Percentiles rank a stretch among this genome's conserved stretches.
phyloP scores from a whole-genome alignment of 2,329 filamentous ascomycete species.

The Hymenoscyphus scutula region DNA sequence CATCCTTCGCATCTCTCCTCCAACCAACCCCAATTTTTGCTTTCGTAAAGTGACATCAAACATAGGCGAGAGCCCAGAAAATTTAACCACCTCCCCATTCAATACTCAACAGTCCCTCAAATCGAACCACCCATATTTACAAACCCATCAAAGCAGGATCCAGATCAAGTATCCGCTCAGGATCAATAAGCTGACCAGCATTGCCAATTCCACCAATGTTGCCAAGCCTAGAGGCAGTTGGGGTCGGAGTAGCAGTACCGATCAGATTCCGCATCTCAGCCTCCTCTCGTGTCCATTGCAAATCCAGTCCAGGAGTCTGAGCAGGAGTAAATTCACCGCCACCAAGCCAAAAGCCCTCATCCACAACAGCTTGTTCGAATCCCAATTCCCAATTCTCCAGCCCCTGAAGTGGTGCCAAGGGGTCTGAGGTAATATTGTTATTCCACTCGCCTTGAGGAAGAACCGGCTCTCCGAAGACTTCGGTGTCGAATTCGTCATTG shows the following conservation, averaged over 20 bases:
- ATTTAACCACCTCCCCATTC: neutral
- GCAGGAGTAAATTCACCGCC: conserved; percentile 18
- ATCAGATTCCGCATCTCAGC: conserved; percentile 34
- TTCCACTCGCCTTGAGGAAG: neutral
- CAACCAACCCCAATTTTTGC: no score
- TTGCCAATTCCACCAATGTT: neutral
- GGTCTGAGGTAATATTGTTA: neutral
- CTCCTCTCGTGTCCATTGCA: conserved; percentile 26
- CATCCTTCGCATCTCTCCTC: neutral
- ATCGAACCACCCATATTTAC: neutral
- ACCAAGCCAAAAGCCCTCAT: conserved; percentile 34
- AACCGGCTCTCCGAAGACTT: neutral
- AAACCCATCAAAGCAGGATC: conserved; percentile 14
- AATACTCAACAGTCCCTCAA: neutral
- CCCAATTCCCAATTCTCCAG: conserved; percentile 30
- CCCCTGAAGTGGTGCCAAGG: conserved; percentile 5
- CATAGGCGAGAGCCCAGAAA: neutral
- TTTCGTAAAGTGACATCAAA: neutral
- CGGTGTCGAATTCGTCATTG: neutral
- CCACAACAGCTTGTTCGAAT: conserved; percentile 23
- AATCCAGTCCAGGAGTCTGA: conserved; percentile 10
- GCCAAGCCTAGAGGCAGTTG: neutral
- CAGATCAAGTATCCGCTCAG: neutral
- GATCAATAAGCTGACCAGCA: neutral
- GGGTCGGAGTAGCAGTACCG: conserved; percentile 11